A percentile compares a stretch with the other conserved stretches of the same genome.
These are phyloP conservation scores for Nyssa sinensis DNA, from an alignment of 148 eudicot species.

Conservation along the genomic window DNA sequence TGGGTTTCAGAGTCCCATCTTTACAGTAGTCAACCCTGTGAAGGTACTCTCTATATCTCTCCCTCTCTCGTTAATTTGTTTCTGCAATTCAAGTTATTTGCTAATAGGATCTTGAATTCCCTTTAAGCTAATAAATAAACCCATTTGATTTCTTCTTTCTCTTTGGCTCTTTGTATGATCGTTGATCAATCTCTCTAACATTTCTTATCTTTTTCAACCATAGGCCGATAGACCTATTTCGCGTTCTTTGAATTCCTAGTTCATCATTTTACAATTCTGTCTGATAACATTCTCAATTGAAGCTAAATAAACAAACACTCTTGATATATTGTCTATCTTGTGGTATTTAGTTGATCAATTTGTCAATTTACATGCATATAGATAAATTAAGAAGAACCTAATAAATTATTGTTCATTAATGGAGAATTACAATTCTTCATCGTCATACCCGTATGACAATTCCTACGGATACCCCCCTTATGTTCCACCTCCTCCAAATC, in stretches of 20 bases:
- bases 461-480: constrained; percentile 42
- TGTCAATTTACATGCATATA: too few relatives aligned
- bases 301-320: background rate
- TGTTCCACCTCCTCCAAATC: constrained; percentile 37
- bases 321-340: background rate
- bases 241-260: background rate
- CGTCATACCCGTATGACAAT: constrained; percentile 32
- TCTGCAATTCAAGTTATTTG: background rate
- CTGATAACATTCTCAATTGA: background rate
- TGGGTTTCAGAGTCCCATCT: background rate
- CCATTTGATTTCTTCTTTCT: background rate
- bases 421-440: constrained; percentile 44
- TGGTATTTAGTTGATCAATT: background rate
- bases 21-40: background rate
- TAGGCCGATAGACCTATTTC: background rate
- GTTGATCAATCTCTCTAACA: background rate
- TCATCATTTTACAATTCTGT: background rate
- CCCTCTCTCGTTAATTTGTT: background rate
- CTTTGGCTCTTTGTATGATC: background rate
- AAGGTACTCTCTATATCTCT: constrained; percentile 10
- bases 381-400: background rate
- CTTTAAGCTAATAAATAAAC: background rate
- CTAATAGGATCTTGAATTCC: constrained; percentile 4
- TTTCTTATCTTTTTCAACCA: background rate
- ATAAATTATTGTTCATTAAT: constrained; percentile 14